Conservation (phyloP, 2,329 filamentous ascomycete genomes). For the Xylariaceae sp. region DNA sequence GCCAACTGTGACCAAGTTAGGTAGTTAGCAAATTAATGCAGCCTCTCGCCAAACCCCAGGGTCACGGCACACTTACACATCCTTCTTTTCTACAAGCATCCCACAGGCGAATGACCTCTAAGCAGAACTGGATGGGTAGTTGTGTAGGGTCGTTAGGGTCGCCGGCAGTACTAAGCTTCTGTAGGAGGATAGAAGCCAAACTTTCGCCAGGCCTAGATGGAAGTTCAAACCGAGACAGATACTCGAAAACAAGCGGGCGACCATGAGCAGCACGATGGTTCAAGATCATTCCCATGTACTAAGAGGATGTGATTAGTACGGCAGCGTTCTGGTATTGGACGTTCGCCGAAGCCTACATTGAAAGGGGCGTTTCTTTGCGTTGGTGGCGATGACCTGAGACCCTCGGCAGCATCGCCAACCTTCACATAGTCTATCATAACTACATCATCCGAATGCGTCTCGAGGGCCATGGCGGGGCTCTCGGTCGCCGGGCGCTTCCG, state of each 20-base stretch:
- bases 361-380: conserved; percentile 34
- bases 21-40: background rate
- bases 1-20: conserved; percentile 44
- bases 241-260: conserved; percentile 62
- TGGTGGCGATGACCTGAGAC: conserved; percentile 11
- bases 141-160: conserved; percentile 46
- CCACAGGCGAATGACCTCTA: conserved; percentile 64
- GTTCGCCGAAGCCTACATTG: conserved; percentile 38
- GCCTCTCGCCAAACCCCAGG: background rate
- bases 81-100: conserved; percentile 60
- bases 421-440: conserved; percentile 34
- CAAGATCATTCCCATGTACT: conserved; percentile 61
- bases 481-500: conserved; percentile 63
- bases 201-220: conserved; percentile 60
- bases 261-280: conserved; percentile 55
- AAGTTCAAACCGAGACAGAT: conserved; percentile 59
- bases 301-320: conserved; percentile 23
- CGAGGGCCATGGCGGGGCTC: conserved; percentile 62
- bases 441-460: conserved; percentile 44
- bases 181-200: conserved; percentile 63
- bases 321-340: background rate
- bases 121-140: conserved; percentile 61
- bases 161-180: conserved; percentile 58
- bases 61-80: conserved; percentile 28
- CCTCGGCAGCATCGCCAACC: conserved; percentile 11